These are phyloP conservation scores for Fragaria ananassa DNA, from an alignment of 306 rosid species.

Conservation along the genomic window DNA sequence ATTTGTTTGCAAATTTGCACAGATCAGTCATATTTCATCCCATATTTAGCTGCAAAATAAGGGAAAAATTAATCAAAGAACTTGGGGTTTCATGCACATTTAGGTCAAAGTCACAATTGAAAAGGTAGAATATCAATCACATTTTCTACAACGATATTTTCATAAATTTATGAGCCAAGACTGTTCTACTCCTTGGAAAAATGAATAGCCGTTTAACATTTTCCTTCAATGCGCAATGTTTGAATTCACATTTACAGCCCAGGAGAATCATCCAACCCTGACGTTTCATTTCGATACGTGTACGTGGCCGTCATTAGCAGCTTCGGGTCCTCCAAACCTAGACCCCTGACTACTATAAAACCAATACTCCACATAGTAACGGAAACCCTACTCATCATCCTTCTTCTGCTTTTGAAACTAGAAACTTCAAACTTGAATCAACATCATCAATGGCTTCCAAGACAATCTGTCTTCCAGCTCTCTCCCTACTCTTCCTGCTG, in stretches of 20 bases:
- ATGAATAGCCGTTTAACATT: neutral
- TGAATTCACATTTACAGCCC: slow-evolving; percentile 6
- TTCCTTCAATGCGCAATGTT: neutral
- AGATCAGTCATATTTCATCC: neutral
- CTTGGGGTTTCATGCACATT: neutral
- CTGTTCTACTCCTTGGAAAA: slow-evolving; percentile 2
- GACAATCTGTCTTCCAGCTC: neutral
- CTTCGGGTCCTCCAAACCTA: slow-evolving; percentile 2
- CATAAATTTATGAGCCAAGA: neutral
- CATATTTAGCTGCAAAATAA: neutral
- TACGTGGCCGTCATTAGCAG: neutral
- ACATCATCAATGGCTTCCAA: slow-evolving; percentile 4
- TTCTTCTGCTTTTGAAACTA: neutral
- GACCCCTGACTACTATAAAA: neutral
- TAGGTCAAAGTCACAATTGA: neutral
- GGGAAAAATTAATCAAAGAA: neutral
- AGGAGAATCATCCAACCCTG: neutral
- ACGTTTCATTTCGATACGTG: neutral
- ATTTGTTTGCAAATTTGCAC: neutral
- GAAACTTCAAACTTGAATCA: neutral
- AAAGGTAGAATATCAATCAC: neutral
- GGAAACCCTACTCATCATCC: neutral
- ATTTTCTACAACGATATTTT: neutral
- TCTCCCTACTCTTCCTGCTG: neutral
- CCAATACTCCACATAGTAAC: neutral